A percentile compares a stretch with the other conserved stretches of the same genome.
Evolutionary conservation across 345 rosid species (phyloP).

Genomic region (Orychophragmus violaceus): DNA sequence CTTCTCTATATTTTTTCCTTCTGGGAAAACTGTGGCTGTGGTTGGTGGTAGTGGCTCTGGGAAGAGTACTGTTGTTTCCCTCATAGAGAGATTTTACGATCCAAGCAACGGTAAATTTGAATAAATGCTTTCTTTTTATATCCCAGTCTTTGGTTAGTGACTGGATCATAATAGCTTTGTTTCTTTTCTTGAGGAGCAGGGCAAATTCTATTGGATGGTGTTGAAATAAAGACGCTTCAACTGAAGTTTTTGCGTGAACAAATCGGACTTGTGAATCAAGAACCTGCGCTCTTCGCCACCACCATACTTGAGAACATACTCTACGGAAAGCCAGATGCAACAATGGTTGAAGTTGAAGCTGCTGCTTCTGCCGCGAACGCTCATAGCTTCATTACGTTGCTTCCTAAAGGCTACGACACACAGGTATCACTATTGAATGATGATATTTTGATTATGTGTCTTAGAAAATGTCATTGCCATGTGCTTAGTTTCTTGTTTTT

Average conservation of each 20-base stretch:
- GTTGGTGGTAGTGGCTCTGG: conserved; percentile 99
- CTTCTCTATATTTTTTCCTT: conserved; percentile 86
- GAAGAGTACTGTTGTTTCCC: conserved; percentile 95
- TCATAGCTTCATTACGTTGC: conserved; percentile 84
- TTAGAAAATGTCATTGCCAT: neutral
- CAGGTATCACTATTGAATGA: conserved; percentile 43
- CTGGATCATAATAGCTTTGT: conserved; percentile 9
- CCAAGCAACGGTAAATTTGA: conserved; percentile 68
- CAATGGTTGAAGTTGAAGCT: conserved; percentile 87
- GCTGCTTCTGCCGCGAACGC: conserved; percentile 93
- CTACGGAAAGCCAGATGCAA: conserved; percentile 86
- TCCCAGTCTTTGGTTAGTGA: conserved; percentile 3
- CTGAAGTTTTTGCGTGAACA: conserved; percentile 85
- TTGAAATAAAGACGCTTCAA: conserved; percentile 81
- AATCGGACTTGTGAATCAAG: conserved; percentile 96
- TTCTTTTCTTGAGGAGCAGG: conserved; percentile 45
- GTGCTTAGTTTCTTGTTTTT: neutral
- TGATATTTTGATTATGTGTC: no score
- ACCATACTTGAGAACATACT: conserved; percentile 89
- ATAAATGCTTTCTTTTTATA: neutral
- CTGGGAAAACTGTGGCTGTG: conserved; percentile 93
- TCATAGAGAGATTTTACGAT: conserved; percentile 94
- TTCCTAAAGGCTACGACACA: conserved; percentile 91
- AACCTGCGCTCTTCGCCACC: conserved; percentile 96
- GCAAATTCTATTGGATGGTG: conserved; percentile 77